These are phyloP conservation scores for Apiospora saccharicola DNA, from an alignment of 2,329 filamentous ascomycete genomes.

Conservation along the genomic window DNA sequence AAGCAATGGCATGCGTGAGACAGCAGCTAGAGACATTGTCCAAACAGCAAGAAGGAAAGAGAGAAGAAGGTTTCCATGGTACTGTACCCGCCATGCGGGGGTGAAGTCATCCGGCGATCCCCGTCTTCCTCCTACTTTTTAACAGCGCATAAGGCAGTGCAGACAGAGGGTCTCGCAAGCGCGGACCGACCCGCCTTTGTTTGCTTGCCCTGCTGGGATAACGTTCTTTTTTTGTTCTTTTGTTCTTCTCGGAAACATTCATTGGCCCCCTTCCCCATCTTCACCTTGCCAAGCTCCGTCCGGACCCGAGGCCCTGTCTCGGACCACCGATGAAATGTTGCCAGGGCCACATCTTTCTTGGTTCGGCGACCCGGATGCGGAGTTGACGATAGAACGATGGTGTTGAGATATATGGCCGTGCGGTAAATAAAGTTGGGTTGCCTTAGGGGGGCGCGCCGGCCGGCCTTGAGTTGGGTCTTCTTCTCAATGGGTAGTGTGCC, in stretches of 20 bases:
- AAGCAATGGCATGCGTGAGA: not conserved
- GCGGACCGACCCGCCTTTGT: not conserved
- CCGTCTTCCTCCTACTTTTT: not conserved
- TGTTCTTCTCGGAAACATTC: not conserved
- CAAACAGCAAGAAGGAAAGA: not conserved
- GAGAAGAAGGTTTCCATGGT: not conserved
- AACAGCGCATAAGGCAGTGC: conserved; percentile 15
- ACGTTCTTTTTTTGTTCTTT: not conserved
- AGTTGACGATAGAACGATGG: not conserved
- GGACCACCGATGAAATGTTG: not conserved
- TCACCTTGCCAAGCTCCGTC: not conserved
- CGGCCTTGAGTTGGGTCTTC: not conserved
- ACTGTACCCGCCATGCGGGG: not conserved
- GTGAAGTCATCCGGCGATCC: conserved; percentile 12
- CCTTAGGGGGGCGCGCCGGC: not conserved
- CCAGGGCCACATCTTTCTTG: not conserved
- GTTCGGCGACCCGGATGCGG: not conserved
- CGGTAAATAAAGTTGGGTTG: not conserved
- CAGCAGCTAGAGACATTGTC: not conserved
- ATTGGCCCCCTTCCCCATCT: no score
- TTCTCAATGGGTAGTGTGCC: not conserved
- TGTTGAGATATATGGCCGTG: not conserved
- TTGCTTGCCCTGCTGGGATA: not conserved
- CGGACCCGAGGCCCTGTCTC: not conserved
- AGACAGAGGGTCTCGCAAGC: not conserved